Evolutionary conservation across 768 basidiomycete species (phyloP), one percentile per base, ranked within the genome.

Genomic region (Royoungia palumana): DNA sequence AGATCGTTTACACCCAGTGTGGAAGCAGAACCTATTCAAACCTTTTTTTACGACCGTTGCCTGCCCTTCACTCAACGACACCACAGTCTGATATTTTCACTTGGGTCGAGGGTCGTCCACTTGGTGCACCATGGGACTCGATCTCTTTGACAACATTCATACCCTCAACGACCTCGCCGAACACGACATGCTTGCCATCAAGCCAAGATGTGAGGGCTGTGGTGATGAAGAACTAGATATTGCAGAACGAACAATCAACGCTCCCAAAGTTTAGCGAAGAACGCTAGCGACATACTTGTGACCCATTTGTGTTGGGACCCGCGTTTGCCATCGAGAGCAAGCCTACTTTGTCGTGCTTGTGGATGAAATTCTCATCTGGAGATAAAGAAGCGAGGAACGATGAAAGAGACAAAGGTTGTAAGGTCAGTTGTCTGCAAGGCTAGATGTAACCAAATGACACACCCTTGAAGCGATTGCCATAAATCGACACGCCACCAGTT

Each of bases 301-400:
- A 90, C 30, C 90, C 87, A 50, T 89, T 89, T 34, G 87, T 89
- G 70, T 87, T 79, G 2, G 73, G 73, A 42, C 92, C 91, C 30
- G 91, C 89, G 58, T 89, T 96, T 34, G 94, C 94, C 88, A 90
- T 89, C 35, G 85, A 87, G 54, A 91, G 76, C 19, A 88, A 68
- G 60, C 79, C 83, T 9, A 82, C 79, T 60, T 77, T 79, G 57
- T 70, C 67, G 66, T 90, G 89, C 52, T 72, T 75, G 49, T 79
- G 64, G 47, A 72, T 64, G 68, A 89, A 90, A 72, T 82, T 89
- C 71, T 89, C 85, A 51, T 87, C 85, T 79, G 51, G 12, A 40
- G 21, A 7, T 2, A 13, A 9, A 35, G 24, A 25, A 20, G 20
- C 13, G 25, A 32, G 32, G 21, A 21, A 5, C 28, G 28, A 28